Evolutionary conservation across 2,329 filamentous ascomycete species (phyloP), one percentile per base, ranked within the genome.

Genomic region (Claviceps sp.): DNA sequence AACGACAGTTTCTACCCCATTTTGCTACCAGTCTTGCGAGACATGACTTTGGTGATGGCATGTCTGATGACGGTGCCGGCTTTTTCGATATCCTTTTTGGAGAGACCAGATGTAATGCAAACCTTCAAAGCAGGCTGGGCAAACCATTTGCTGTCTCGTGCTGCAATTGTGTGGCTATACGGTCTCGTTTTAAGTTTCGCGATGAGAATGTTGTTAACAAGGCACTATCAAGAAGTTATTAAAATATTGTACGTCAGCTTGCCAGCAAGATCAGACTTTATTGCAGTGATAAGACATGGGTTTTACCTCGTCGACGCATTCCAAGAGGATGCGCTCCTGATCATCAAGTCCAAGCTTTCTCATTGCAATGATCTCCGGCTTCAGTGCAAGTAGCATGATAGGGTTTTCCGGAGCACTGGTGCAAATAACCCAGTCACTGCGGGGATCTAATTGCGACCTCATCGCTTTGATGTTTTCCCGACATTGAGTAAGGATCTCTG

Each of bases 71-170:
- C 83, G 7, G 84, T 82, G 14, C 90, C 93, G 0, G 93, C 88
- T 73, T 94, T 95, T 71, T 98, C 94, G 51, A 90, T 86, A 67
- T 98, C 93, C 72, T 95, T 96, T 74, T 86, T 94, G 23, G 86
- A 86, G 55, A 98, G 72, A 1, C 86, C 93, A 5, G 80, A 86
- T 0, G 90, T 95, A 50, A 96, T 75, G 64, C 91, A 97, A 13
- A 97, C 80, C 70, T 97, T 96, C 55, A 98, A 76, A 0, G 88
- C 88, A 9, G 93, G 88, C 59, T 79, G 76, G n/a, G 83, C 74
- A 54, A 79, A 77, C 73, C 85, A 87, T 38, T 76, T 77, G 44
- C 80, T 76, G 53, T 90, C 85, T 62, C 84, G 84, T 14, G 81
- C 76, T 47, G 80, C 80, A 45, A 83, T 78, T 39, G 80, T 71